Evolutionary conservation across 106 monocot genomes (phyloP), one percentile per base, ranked within the genome.

Genomic region (Acanthochlamys bracteata): DNA sequence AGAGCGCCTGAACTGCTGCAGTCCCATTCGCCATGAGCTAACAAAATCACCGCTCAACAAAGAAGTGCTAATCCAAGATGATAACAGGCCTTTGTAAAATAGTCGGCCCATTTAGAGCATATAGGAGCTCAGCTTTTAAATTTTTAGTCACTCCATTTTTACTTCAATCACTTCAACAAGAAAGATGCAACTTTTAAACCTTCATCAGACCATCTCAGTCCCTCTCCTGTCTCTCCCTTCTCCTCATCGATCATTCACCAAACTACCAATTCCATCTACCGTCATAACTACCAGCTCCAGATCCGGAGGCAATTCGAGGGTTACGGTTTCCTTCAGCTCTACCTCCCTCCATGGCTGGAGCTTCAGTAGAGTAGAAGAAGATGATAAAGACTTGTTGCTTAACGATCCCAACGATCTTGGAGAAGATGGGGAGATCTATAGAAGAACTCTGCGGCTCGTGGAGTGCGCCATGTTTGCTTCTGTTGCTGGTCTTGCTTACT

Each of bases 401-500:
- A 19, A 21, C 19, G 51, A 56, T 8, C 40, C 64, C 9, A 69
- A 76, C 57, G 86, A 82, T 77, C 65, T 80, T 74, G 86, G 76
- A 0, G 69, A 22, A 12, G 84, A 87, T 19, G 79, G 84, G 17
- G 76, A 79, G 60, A 80, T 74, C 11, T 90, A 80, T 53, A 57
- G 49, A 75, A 82, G 79, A 68, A 95, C 95, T 49, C 73, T 90
- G 73, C 69, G 84, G 72, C 84, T 95, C 11, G 95, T 95, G 24
- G 95, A 95, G 82, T 90, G 90, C 90, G 81, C 95, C 33, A 95
- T 95, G 95, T 87, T 95, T 41, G 95, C 95, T 11, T 82, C 95
- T 19, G 78, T 95, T 57, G 74, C 78, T 13, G 95, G 90, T 8
- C 79, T 95, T 49, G 82, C 94, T 17, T 95, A 95, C 70, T 76